phyloP scores from a whole-genome alignment of 139 green algal genomes.

The Picochlorum sp. region DNA sequence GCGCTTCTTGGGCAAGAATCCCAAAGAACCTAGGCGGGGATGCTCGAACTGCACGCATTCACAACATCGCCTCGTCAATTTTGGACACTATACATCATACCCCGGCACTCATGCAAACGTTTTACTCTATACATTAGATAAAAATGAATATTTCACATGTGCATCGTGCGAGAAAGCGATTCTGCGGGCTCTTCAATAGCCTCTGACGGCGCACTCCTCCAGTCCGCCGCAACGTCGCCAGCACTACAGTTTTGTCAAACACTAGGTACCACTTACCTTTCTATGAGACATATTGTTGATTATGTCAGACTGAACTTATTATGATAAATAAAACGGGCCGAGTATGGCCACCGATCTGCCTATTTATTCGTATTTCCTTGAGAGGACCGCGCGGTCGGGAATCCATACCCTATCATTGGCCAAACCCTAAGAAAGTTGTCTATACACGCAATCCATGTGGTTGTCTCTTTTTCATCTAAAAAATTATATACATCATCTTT shows the following conservation, averaged over 20 bases:
- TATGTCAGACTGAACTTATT: no score
- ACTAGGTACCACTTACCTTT: conserved; percentile 24
- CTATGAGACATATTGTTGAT: conserved; percentile 20
- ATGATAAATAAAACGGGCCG: no score
- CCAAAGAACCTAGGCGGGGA: conserved; percentile 88
- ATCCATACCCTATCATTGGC: no score
- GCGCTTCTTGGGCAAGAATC: conserved; percentile 98
- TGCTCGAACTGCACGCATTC: conserved; percentile 30
- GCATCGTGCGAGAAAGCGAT: neutral
- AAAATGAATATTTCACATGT: neutral
- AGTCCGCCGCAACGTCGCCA: neutral
- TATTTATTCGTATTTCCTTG: no score
- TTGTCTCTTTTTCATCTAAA: no score
- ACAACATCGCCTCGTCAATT: neutral
- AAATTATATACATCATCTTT: no score
- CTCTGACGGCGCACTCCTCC: neutral
- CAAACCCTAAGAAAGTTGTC: no score
- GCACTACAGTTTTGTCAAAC: neutral
- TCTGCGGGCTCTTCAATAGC: neutral
- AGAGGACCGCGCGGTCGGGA: no score
- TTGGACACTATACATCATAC: neutral
- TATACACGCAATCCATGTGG: no score
- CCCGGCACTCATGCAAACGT: neutral
- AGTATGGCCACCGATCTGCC: no score
- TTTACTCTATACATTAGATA: neutral